Evolutionary conservation across 2,329 filamentous ascomycete genomes (phyloP).

Genomic region (Berkeleyomyces basicola): DNA sequence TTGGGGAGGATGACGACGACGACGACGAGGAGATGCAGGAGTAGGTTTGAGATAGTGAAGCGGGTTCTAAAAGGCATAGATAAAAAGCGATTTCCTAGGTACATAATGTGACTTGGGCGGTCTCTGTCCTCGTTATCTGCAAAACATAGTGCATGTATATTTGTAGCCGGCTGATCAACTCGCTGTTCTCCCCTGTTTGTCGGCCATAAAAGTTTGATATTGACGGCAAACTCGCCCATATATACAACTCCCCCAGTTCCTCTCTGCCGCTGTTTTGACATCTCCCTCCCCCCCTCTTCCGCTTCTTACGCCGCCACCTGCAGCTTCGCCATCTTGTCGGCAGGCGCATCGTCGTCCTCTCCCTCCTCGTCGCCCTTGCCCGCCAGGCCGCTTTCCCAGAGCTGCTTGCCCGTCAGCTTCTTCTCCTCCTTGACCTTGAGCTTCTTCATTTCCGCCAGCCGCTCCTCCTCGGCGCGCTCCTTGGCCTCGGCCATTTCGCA

Average conservation of each 20-base stretch:
- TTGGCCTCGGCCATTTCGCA: constrained; percentile 66
- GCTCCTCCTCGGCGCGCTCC: constrained; percentile 53
- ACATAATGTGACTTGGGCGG: neutral
- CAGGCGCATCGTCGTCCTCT: constrained; percentile 42
- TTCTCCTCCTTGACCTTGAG: constrained; percentile 50
- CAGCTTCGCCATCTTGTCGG: constrained; percentile 48
- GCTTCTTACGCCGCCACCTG: constrained; percentile 40
- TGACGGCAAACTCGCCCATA: neutral
- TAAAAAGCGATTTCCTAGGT: constrained; percentile 1
- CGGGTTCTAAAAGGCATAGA: constrained; percentile 3
- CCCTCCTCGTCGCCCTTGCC: constrained; percentile 51
- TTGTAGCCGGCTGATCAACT: neutral
- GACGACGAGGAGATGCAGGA: constrained; percentile 41
- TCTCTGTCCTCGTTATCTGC: neutral
- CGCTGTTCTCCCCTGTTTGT: neutral
- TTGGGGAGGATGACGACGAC: constrained; percentile 29
- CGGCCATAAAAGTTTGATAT: neutral
- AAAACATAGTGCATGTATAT: neutral
- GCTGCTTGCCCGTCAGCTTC: constrained; percentile 53
- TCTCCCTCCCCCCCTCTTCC: neutral
- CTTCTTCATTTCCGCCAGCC: constrained; percentile 68
- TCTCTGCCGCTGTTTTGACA: neutral
- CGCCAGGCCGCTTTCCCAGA: constrained; percentile 62
- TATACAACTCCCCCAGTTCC: neutral
- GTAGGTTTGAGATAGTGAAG: constrained; percentile 13